Evolutionary conservation across 495 filamentous ascomycete species (phyloP).

Genomic region (Hypoxylon fuscum): DNA sequence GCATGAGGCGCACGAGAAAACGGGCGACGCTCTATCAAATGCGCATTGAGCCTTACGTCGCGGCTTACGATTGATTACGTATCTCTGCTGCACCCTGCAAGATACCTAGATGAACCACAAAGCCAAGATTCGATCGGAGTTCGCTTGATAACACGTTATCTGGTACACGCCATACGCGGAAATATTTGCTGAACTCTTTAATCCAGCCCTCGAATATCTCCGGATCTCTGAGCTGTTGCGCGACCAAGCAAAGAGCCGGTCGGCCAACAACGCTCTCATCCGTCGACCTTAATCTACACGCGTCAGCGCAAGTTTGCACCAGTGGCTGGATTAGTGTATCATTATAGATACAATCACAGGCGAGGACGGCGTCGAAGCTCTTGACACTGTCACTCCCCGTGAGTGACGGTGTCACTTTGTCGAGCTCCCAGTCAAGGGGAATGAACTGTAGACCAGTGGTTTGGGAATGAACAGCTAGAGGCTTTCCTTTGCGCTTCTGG

Average conservation of each 20-base stretch:
- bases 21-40: background rate
- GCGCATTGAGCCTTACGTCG: conserved; percentile 14
- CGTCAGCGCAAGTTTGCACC: conserved; percentile 83
- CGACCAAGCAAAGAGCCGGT: conserved; percentile 70
- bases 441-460: conserved; percentile 56
- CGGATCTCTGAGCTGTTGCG: conserved; percentile 83
- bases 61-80: conserved; percentile 20
- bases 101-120: conserved; percentile 72
- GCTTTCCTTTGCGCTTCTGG: conserved; percentile 37
- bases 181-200: conserved; percentile 66
- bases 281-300: conserved; percentile 66
- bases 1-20: no score
- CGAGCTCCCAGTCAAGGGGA: conserved; percentile 76
- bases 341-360: conserved; percentile 92
- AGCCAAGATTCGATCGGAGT: conserved; percentile 68
- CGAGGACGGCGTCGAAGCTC: conserved; percentile 71
- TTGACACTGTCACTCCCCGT: conserved; percentile 37
- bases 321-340: conserved; percentile 83
- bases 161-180: conserved; percentile 81
- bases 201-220: conserved; percentile 90
- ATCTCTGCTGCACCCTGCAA: conserved; percentile 47
- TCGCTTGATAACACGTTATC: conserved; percentile 61
- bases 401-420: conserved; percentile 53
- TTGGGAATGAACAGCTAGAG: conserved; percentile 15
- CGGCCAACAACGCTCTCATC: conserved; percentile 11